phyloP scores from a whole-genome alignment of 129 eudicot species.

The Flaveria bidentis region DNA sequence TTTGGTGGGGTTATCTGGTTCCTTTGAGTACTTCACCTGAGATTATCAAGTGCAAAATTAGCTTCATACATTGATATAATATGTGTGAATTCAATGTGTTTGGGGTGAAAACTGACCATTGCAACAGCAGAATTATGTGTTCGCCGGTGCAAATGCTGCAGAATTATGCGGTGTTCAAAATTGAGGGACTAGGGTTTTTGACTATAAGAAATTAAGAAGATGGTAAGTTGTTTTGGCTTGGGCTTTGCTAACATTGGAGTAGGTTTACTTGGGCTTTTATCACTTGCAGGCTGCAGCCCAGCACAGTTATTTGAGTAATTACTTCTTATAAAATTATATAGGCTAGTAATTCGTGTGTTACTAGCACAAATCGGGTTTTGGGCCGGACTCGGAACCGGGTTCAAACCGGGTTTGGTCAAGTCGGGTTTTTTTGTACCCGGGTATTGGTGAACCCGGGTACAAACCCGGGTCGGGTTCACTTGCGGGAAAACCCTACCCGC shows the following conservation, averaged over 20 bases:
- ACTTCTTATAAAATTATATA: too few species aligned
- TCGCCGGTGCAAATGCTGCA: constrained; percentile 15
- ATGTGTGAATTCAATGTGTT: neutral
- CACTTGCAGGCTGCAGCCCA: too few species aligned
- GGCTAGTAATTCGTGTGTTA: too few species aligned
- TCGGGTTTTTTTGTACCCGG: too few species aligned
- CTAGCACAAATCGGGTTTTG: too few species aligned
- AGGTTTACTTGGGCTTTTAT: constrained; percentile 8
- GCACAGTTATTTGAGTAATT: too few species aligned
- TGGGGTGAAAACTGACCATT: constrained; percentile 32
- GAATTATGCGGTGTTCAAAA: neutral
- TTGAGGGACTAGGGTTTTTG: constrained; percentile 20
- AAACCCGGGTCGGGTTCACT: too few species aligned
- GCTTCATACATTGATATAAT: neutral
- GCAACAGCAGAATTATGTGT: constrained; percentile 16
- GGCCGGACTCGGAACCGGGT: too few species aligned
- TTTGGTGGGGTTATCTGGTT: constrained; percentile 73
- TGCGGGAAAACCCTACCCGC: too few species aligned
- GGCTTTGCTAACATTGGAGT: neutral
- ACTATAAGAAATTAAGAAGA: neutral
- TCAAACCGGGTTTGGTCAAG: too few species aligned
- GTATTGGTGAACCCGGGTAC: too few species aligned
- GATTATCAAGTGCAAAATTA: constrained; percentile 1
- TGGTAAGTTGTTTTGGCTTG: constrained; percentile 8
- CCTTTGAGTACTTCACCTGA: constrained; percentile 71